Evolutionary conservation across 2,329 filamentous ascomycete species (phyloP).

Genomic region (Dissoconium aciculare): DNA sequence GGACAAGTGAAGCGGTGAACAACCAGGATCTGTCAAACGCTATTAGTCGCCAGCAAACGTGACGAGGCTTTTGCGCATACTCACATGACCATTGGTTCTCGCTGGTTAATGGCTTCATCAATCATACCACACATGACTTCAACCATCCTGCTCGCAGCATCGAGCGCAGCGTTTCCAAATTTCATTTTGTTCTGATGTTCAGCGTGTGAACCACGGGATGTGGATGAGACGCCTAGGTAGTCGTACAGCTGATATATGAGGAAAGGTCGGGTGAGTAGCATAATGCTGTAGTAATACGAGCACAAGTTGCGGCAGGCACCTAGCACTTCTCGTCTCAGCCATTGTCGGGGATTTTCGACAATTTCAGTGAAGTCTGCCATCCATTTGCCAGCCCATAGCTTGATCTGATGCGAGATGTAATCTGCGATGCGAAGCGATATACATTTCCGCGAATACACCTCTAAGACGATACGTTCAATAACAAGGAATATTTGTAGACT

Average conservation of each 20-base stretch:
- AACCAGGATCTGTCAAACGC: constrained; percentile 15
- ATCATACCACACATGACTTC: too few species aligned
- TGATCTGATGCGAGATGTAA: constrained; percentile 28
- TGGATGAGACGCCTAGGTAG: constrained; percentile 18
- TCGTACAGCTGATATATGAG: constrained; percentile 36
- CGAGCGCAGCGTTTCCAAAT: constrained; percentile 18
- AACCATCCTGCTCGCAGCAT: constrained; percentile 17
- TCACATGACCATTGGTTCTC: constrained; percentile 16
- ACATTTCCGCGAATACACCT: constrained; percentile 31
- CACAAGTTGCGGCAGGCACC: constrained; percentile 37
- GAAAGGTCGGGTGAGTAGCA: constrained; percentile 39
- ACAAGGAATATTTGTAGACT: constrained; percentile 34
- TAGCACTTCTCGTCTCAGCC: constrained; percentile 23
- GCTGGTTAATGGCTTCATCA: too few species aligned
- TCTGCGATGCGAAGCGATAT: constrained; percentile 28
- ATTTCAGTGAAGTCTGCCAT: constrained; percentile 19
- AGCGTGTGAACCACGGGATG: constrained; percentile 6
- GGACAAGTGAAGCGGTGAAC: constrained; percentile 19
- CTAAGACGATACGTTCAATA: constrained; percentile 33
- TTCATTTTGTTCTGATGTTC: constrained; percentile 15
- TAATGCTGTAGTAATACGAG: constrained; percentile 41
- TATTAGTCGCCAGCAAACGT: too few species aligned
- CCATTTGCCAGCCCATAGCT: constrained; percentile 27
- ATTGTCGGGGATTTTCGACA: constrained; percentile 6
- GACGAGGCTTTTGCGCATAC: too few species aligned